phyloP scores from a whole-genome alignment of 2,329 filamentous ascomycete genomes.

The Camillea tinctor region DNA sequence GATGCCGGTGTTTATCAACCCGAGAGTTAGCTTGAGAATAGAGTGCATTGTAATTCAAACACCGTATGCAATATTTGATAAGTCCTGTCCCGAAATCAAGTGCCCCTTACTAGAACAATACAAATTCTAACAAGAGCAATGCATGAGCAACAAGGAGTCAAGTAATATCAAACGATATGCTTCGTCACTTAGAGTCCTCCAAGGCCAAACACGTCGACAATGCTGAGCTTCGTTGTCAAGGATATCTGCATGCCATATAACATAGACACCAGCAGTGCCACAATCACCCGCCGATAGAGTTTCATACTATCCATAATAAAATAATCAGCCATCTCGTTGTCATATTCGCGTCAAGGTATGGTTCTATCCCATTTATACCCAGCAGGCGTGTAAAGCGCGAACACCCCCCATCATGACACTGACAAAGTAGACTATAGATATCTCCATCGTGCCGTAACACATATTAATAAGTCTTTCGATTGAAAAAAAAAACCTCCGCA shows the following conservation, averaged over 20 bases:
- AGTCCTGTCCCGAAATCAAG: constrained; percentile 1
- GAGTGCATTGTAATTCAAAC: constrained; percentile 1
- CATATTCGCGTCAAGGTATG: constrained; percentile 8
- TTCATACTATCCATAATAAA: constrained; percentile 9
- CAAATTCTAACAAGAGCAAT: neutral
- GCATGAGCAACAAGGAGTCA: too few relatives aligned
- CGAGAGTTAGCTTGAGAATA: constrained; percentile 13
- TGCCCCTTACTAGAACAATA: constrained; percentile 1
- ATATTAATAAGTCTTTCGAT: neutral
- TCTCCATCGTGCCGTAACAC: constrained; percentile 8
- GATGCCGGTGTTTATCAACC: constrained; percentile 15
- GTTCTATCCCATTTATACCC: constrained; percentile 17
- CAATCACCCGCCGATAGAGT: constrained; percentile 10
- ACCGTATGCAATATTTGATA: constrained; percentile 7
- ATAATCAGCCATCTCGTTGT: neutral
- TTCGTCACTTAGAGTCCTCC: constrained; percentile 11
- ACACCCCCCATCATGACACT: constrained; percentile 8
- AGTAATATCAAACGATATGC: too few relatives aligned
- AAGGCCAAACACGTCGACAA: constrained; percentile 18
- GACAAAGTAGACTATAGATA: constrained; percentile 5
- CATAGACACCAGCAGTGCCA: constrained; percentile 14
- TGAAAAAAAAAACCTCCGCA: constrained; percentile 16
- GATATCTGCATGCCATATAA: constrained; percentile 10
- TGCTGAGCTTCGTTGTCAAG: constrained; percentile 2
- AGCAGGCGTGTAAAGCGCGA: constrained; percentile 11